A percentile compares a stretch with the other conserved stretches of the same genome.
These are phyloP conservation scores for Quercus cerris DNA, from an alignment of 306 rosid genomes.

Conservation along the genomic window DNA sequence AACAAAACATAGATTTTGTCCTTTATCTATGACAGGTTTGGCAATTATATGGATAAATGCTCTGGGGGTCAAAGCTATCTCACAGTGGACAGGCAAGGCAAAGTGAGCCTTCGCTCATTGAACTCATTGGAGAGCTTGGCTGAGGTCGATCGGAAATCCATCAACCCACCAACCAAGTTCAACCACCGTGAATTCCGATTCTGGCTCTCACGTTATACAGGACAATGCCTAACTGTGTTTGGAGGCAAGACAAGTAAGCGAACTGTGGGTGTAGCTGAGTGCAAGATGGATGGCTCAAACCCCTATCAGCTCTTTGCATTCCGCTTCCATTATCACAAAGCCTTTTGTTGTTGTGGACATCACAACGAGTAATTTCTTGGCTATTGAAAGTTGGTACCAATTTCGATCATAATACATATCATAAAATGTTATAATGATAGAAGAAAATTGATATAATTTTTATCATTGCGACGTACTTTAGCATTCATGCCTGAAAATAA, in stretches of 20 bases:
- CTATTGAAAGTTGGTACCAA: not conserved
- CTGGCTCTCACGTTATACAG: slow-evolving; percentile 31
- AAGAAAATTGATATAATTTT: too few relatives aligned
- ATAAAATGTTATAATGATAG: too few relatives aligned
- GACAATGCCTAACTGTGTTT: slow-evolving; percentile 39
- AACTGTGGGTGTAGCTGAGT: slow-evolving; percentile 26
- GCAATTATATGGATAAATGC: slow-evolving; percentile 45
- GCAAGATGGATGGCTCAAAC: slow-evolving; percentile 40
- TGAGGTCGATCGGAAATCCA: slow-evolving; percentile 39
- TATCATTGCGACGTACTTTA: too few relatives aligned
- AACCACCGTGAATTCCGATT: slow-evolving; percentile 25
- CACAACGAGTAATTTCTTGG: slow-evolving; percentile 17
- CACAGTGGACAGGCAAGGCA: slow-evolving; percentile 30
- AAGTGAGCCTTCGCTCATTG: slow-evolving; percentile 27
- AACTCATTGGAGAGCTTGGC: slow-evolving; percentile 26
- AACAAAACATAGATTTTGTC: not conserved
- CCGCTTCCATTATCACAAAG: slow-evolving; percentile 45
- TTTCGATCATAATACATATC: not conserved
- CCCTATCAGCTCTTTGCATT: slow-evolving; percentile 32
- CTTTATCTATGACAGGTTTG: slow-evolving; percentile 19
- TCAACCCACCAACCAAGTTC: slow-evolving; percentile 16
- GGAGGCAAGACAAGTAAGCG: slow-evolving; percentile 18
- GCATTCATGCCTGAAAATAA: too few relatives aligned
- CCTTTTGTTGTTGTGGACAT: slow-evolving; percentile 45
- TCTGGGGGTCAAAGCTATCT: slow-evolving; percentile 31